Percentiles rank a stretch among this genome's conserved stretches.
Conservation (phyloP, 768 basidiomycete genomes). For the Mrakia hoshinonis region DNA sequence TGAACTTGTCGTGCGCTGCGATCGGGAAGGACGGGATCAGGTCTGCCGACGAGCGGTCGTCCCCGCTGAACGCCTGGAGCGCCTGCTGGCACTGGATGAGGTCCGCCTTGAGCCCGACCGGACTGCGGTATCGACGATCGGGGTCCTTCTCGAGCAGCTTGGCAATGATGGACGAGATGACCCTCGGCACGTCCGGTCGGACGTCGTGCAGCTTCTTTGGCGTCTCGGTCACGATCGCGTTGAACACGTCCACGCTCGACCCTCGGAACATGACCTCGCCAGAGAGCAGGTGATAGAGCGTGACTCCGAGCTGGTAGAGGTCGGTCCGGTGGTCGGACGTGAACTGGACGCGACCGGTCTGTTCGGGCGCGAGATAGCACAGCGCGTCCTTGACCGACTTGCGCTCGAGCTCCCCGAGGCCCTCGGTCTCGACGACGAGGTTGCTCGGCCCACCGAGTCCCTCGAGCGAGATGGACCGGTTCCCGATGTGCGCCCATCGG, state of each 20-base stretch:
- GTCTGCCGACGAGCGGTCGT: slow-evolving; percentile 37
- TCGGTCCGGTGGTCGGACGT: slow-evolving; percentile 65
- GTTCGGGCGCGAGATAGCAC: slow-evolving; percentile 67
- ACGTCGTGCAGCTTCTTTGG: slow-evolving; percentile 70
- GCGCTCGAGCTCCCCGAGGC: slow-evolving; percentile 54
- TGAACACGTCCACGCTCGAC: slow-evolving; percentile 53
- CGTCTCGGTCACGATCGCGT: slow-evolving; percentile 62
- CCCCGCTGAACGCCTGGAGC: slow-evolving; percentile 39
- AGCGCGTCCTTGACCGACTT: slow-evolving; percentile 55
- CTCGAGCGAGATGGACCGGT: slow-evolving; percentile 62
- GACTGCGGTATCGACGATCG: slow-evolving; percentile 62
- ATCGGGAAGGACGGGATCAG: slow-evolving; percentile 64
- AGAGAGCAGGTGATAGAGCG: slow-evolving; percentile 14
- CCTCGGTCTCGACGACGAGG: slow-evolving; percentile 49
- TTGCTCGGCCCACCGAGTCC: slow-evolving; percentile 63
- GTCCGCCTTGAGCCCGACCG: slow-evolving; percentile 59
- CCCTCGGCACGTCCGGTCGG: slow-evolving; percentile 61
- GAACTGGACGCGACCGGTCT: slow-evolving; percentile 54
- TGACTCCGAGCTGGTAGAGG: slow-evolving; percentile 61
- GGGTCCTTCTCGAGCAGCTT: slow-evolving; percentile 65
- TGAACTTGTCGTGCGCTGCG: slow-evolving; percentile 56
- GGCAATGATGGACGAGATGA: slow-evolving; percentile 61
- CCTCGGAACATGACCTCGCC: slow-evolving; percentile 16
- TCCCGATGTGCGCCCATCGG: slow-evolving; percentile 64
- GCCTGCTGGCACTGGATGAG: slow-evolving; percentile 60